Evolutionary conservation across 106 monocot genomes (phyloP), one percentile per base, ranked within the genome.

Genomic region (Dendrobium huoshanense): DNA sequence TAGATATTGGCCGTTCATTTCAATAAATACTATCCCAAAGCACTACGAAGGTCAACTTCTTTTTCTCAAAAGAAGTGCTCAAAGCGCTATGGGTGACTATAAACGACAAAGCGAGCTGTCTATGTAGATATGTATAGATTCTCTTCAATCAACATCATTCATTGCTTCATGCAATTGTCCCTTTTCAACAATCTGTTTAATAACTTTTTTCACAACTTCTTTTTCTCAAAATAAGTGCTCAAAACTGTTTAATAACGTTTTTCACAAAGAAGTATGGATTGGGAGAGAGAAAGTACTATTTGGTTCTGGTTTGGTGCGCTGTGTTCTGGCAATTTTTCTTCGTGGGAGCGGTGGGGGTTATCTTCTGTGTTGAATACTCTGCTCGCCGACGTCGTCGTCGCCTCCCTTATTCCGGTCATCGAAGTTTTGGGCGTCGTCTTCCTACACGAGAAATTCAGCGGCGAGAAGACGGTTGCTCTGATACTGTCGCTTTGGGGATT

Each of bases 401-500:
- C 85, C 1, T 51, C 49, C n/a, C n/a, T n/a, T n/a, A n/a, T n/a
- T n/a, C n/a, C n/a, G n/a, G 72, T 85, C 13, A 58, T 77, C 0
- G 81, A 78, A 33, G 27, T 61, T 9, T 13, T 85, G 7, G 81
- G 77, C 1, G 81, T 85, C 73, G 55, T 85, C 55, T 78, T 85
- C 61, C 81, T 56, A 6, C 67, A 81, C 9, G 85, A 85, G 58
- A 81, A 58, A 25, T 85, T 85, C 67, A 68, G 72, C 41, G 41
- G 72, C 33, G 77, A 81, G 45, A 85, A 85, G 72, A 81, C 77
- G 16, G 81, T 85, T 4, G 77, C 81, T 1, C 72, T 85, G 25
- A 72, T n/a, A 3, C 78, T 85, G 15, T 81, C 85, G 0, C 85
- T 85, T 1, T 85, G 85, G 85, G 85, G 85, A 7, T 58, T 85